Evolutionary conservation across 2,329 filamentous ascomycete genomes (phyloP), one percentile per base, ranked within the genome.

Genomic region (Penicillium brasilianum): DNA sequence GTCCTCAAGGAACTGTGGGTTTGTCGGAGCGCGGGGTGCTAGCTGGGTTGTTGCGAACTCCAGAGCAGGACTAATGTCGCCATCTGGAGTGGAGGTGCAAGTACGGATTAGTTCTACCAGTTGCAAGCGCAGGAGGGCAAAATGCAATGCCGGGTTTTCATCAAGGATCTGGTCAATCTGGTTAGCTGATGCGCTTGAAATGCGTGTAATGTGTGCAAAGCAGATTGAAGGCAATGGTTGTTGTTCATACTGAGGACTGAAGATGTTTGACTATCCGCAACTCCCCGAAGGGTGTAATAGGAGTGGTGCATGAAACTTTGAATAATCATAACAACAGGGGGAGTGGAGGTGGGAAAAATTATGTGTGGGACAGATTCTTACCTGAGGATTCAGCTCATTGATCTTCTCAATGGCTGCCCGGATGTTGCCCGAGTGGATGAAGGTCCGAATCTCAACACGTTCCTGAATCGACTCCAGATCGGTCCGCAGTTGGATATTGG

Each of bases 241-340:
- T 78, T 81, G 84, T 83, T 96, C 92, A 95, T 93, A 89, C 87
- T 90, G 87, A 91, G 86, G 87, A 91, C 87, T 91, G 88, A 91
- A 90, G 88, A 87, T 81, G 80, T 80, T 81, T 83, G 82, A 81
- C 85, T 87, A 82, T 98, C 94, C 96, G 96, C 95, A 95, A 87
- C 80, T 87, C 88, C 88, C 87, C 84, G 83, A 86, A 88, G 87
- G 85, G 84, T 84, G 87, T 67, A 71, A 56, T 98, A 95, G 92
- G 95, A 93, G 95, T 99, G 95, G 95, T 99, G 95, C 95, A 99
- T 99, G 94, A 96, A 93, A 84, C 90, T 69, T 85, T 85, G 84
- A 91, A 84, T 97, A 97, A 99, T 99, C 95, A 95, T 93, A 80
- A 86, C 84, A 86, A 50, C 36, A 39, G 50, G 13, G 13, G 36